Conservation (phyloP, 2,329 filamentous ascomycete species). For the Microdochium paspali region DNA sequence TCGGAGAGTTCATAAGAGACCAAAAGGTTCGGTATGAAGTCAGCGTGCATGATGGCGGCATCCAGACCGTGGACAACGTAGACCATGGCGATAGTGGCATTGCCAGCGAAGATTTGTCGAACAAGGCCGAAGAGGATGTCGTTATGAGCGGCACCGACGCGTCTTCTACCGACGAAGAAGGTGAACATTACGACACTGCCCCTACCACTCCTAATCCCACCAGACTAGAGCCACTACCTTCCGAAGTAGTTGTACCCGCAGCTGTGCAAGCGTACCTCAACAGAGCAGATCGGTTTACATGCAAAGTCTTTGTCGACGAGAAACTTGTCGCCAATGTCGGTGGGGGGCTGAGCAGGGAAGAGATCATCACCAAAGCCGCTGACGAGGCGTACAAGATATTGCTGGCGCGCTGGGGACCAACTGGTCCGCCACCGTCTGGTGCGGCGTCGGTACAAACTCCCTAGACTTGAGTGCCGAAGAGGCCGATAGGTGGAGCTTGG, state of each 20-base stretch:
- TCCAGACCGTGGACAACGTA: too few relatives aligned
- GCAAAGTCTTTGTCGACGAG: constrained; percentile 39
- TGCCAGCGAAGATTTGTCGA: too few relatives aligned
- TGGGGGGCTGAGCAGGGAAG: constrained; percentile 36
- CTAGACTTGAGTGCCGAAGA: too few relatives aligned
- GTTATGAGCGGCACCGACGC: too few relatives aligned
- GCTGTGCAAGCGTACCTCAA: constrained; percentile 8
- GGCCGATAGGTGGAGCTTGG: too few relatives aligned
- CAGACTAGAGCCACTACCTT: too few relatives aligned
- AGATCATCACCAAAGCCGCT: constrained; percentile 47
- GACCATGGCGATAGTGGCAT: too few relatives aligned
- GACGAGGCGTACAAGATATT: constrained; percentile 27
- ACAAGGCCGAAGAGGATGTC: too few relatives aligned
- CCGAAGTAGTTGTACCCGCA: constrained; percentile 4
- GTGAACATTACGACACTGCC: too few relatives aligned
- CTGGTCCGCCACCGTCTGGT: not conserved
- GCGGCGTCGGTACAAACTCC: too few relatives aligned
- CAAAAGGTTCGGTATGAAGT: constrained; percentile 44
- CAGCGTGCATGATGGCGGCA: constrained; percentile 8
- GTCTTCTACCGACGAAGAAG: too few relatives aligned
- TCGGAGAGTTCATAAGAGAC: constrained; percentile 45
- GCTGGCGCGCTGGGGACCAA: not conserved
- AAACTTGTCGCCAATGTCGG: constrained; percentile 32
- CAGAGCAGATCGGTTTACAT: constrained; percentile 22
- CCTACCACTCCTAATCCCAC: not conserved